Base-by-base conservation (phyloP, 2,329 filamentous ascomycete species). In the Eutypa lata region DNA sequence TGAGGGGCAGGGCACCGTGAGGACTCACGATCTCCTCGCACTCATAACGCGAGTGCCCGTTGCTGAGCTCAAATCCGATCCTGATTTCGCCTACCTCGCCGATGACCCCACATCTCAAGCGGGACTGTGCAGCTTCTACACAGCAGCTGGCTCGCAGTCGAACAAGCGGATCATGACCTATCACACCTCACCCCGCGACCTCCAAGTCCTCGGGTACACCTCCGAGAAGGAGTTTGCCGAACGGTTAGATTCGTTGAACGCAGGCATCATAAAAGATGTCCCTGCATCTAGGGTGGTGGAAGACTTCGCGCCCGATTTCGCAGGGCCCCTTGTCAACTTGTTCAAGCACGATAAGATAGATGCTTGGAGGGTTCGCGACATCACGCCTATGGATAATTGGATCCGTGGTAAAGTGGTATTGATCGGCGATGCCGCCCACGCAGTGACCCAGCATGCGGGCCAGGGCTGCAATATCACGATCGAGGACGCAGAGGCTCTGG, bases 401-500 rank as follows among this genome's bases (percentile, higher is more conserved):
- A 55, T 52, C 11, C 57, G 55, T 8, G 61, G 56, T 40, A 63
- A 61, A 40, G 54, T 61, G 13, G 26, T 61, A n/a, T 33, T 63
- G 28, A 57, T 64, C 3, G 61, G 61, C 10, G 61, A 64, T 46
- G 61, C 61, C 14, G 61, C 57, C 1, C 61, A 64, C 33, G 61
- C 61, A 5, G 58, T 64, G 7, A 59, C 57, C 2, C 60, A 59
- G 2, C 54, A 58, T 22, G 55, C 59, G 0, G 60, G 61, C 2
- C 60, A 61, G 42, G 61, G 60, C 8, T 57, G 52, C 40, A 63
- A 61, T 35, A 56, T 64, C 31, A 59, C 57, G 11, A 61, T 64
- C 18, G 61, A 64, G 48, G 60, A 64, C 28, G 59, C 60, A 6
- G 61, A 62, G 43, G 59, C 57, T 5, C 49, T 64, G n/a, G 55